phyloP scores from a whole-genome alignment of 2,329 filamentous ascomycete species.

The Gremmenia infestans region DNA sequence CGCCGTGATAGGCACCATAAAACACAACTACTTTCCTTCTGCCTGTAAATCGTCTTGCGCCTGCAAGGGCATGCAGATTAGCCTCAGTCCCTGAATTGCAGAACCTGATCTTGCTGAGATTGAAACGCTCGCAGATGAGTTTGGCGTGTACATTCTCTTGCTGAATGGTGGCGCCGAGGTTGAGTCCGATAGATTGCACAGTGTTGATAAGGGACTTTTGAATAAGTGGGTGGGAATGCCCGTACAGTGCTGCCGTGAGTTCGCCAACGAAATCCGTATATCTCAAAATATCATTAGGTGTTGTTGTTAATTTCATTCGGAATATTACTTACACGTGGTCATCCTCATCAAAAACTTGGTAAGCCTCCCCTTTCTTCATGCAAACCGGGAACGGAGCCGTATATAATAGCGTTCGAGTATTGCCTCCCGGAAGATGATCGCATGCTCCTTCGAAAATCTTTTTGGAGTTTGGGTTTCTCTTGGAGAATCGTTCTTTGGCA shows the following conservation, averaged over 20 bases:
- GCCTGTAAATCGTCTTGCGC: conserved; percentile 18
- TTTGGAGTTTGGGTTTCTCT: conserved; percentile 12
- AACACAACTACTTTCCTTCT: conserved; percentile 23
- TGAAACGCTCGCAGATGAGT: conserved; percentile 21
- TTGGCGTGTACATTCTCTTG: conserved; percentile 48
- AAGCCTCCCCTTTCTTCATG: neutral
- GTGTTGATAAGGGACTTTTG: conserved; percentile 41
- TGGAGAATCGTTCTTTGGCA: conserved; percentile 9
- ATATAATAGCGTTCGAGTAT: conserved; percentile 24
- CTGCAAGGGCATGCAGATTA: conserved; percentile 54
- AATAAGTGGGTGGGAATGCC: conserved; percentile 56
- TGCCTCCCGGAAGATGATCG: conserved; percentile 23
- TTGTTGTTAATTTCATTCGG: conserved; percentile 9
- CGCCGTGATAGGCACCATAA: conserved; percentile 24
- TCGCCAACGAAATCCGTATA: conserved; percentile 60
- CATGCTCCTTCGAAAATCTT: conserved; percentile 20
- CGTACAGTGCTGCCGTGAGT: conserved; percentile 60
- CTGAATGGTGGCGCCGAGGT: conserved; percentile 47
- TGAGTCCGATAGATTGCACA: conserved; percentile 42
- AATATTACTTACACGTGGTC: conserved; percentile 6
- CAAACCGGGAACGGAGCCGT: conserved; percentile 19
- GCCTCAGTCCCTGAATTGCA: conserved; percentile 64
- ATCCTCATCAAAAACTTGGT: neutral
- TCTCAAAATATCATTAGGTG: conserved; percentile 11
- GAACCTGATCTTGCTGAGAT: conserved; percentile 45